These are phyloP conservation scores for Collybiopsis luxurians DNA, from an alignment of 768 basidiomycete species.

Conservation along the genomic window DNA sequence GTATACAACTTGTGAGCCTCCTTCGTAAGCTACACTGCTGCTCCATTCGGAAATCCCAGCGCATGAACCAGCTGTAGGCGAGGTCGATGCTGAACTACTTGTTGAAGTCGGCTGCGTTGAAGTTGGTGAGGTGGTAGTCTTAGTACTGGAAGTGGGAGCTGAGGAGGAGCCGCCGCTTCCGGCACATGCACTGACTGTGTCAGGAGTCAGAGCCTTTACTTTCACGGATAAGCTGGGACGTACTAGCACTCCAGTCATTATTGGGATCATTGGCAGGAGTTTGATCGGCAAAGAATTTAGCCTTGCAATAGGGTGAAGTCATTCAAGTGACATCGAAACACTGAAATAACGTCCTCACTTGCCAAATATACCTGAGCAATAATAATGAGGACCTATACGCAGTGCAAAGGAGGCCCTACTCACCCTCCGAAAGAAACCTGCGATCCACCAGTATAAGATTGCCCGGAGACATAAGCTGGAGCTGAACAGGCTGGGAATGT, in stretches of 20 bases:
- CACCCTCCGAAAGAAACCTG: conserved; percentile 57
- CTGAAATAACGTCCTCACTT: conserved; percentile 33
- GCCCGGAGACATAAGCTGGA: conserved; percentile 47
- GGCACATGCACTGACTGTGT: conserved; percentile 52
- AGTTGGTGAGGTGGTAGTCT: conserved; percentile 21
- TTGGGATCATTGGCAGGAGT: conserved; percentile 46
- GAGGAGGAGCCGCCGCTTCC: conserved; percentile 21
- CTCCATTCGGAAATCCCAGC: conserved; percentile 1
- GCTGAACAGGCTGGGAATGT: conserved; percentile 61
- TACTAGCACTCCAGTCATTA: conserved; percentile 67
- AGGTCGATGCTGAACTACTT: conserved; percentile 12
- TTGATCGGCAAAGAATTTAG: conserved; percentile 55
- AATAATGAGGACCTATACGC: conserved; percentile 7
- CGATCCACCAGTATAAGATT: conserved; percentile 47
- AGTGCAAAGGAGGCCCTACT: too few species aligned
- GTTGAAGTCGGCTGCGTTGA: conserved; percentile 18
- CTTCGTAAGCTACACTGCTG: not conserved
- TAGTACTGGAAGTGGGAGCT: conserved; percentile 22
- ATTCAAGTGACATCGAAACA: not conserved
- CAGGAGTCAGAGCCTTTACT: not conserved
- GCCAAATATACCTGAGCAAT: conserved; percentile 55
- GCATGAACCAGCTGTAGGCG: conserved; percentile 4
- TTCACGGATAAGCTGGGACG: conserved; percentile 16
- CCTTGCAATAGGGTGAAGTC: conserved; percentile 29
- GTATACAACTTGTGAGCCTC: conserved; percentile 4